These are phyloP conservation scores for Sarocladium kiliense DNA, from an alignment of 2,329 filamentous ascomycete species.

Conservation along the genomic window DNA sequence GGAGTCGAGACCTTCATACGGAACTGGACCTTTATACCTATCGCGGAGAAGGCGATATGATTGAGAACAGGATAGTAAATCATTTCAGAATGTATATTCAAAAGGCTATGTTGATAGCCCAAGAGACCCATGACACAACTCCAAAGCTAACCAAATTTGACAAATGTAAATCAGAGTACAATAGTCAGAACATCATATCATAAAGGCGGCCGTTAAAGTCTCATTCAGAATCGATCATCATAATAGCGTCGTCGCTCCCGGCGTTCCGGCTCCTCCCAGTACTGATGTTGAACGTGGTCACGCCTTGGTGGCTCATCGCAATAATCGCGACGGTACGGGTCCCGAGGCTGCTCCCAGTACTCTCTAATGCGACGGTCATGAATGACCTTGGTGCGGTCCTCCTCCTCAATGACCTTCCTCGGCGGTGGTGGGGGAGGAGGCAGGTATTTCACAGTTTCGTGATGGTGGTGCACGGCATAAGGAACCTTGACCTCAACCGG, in stretches of 20 bases:
- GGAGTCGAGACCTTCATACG: too few relatives aligned
- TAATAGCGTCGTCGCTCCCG: slow-evolving; percentile 1
- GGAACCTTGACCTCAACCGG: slow-evolving; percentile 12
- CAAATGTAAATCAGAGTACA: background rate
- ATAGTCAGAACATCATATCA: background rate
- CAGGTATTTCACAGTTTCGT: slow-evolving; percentile 2
- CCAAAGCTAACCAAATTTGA: background rate
- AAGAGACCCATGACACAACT: too few relatives aligned
- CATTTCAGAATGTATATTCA: too few relatives aligned
- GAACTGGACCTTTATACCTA: too few relatives aligned
- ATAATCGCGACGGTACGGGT: background rate
- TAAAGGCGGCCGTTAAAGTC: background rate
- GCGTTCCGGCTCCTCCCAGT: slow-evolving; percentile 2
- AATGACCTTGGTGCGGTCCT: slow-evolving; percentile 6
- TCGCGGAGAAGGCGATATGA: too few relatives aligned
- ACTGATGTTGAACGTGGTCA: background rate
- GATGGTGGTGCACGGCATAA: slow-evolving; percentile 5
- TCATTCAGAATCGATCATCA: background rate
- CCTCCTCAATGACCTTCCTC: slow-evolving; percentile 5
- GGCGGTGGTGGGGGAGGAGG: background rate
- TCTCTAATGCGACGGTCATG: slow-evolving; percentile 5
- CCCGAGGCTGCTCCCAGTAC: slow-evolving; percentile 8
- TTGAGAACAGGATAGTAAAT: too few relatives aligned
- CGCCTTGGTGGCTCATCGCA: slow-evolving; percentile 5
- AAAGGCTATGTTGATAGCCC: too few relatives aligned